phyloP scores from a whole-genome alignment of 2,329 filamentous ascomycete species.

The Aspergillus quadricinctus region DNA sequence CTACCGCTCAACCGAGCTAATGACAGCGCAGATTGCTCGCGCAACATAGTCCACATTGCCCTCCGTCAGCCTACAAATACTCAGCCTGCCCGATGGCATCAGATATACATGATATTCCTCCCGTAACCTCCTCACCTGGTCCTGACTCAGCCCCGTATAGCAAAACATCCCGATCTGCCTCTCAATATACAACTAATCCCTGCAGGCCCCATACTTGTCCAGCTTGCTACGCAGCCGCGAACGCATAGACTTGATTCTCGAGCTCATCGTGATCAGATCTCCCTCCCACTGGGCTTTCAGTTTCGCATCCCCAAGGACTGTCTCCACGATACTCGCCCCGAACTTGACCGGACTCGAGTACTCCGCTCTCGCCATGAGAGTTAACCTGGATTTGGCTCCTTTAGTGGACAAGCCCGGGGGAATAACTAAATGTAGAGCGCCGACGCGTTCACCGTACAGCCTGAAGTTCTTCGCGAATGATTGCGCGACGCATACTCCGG shows the following conservation, averaged over 20 bases:
- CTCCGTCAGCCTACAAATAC: conserved; percentile 29
- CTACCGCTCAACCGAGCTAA: too few relatives aligned
- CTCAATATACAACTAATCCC: conserved; percentile 29
- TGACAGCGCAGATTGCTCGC: conserved; percentile 12
- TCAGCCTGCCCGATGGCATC: conserved; percentile 30
- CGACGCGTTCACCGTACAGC: conserved; percentile 84
- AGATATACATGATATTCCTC: conserved; percentile 35
- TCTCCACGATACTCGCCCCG: conserved; percentile 28
- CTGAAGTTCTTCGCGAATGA: conserved; percentile 59
- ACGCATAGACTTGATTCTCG: conserved; percentile 33
- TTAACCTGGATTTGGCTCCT: conserved; percentile 6
- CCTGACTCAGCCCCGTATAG: conserved; percentile 31
- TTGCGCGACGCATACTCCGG: conserved; percentile 43
- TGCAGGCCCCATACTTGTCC: conserved; percentile 17
- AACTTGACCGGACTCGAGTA: conserved; percentile 25
- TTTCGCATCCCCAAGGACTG: conserved; percentile 19
- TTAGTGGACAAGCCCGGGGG: conserved; percentile 1
- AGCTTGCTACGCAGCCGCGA: conserved; percentile 27
- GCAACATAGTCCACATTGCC: conserved; percentile 18
- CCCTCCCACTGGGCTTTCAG: conserved; percentile 26
- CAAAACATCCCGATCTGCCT: conserved; percentile 42
- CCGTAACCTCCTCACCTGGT: conserved; percentile 28
- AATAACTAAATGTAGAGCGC: conserved; percentile 65
- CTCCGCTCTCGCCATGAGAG: conserved; percentile 23
- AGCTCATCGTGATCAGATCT: conserved; percentile 34